Percentiles rank a stretch among this genome's conserved stretches.
phyloP scores from a whole-genome alignment of 441 rosid species.

The Jatropha podagrica region DNA sequence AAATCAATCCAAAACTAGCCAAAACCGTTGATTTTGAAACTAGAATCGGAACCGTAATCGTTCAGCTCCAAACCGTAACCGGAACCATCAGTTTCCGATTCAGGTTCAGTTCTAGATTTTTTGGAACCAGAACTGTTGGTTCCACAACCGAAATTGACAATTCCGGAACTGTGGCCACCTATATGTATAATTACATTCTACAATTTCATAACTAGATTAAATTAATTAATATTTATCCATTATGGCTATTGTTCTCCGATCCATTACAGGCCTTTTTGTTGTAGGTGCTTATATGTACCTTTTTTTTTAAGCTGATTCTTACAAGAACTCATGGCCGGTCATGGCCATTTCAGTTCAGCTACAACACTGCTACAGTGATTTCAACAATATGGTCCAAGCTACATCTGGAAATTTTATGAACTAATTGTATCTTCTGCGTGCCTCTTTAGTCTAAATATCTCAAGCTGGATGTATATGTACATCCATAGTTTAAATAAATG shows the following conservation, averaged over 20 bases:
- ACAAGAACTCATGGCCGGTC: not conserved
- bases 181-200: too few relatives aligned
- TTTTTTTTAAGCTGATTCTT: not conserved
- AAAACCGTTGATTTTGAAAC: too few relatives aligned
- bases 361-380: not conserved
- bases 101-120: too few relatives aligned
- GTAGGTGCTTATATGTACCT: not conserved
- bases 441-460: not conserved
- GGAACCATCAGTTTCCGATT: too few relatives aligned
- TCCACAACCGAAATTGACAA: too few relatives aligned
- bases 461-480: not conserved
- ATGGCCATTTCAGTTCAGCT: not conserved
- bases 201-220: too few relatives aligned
- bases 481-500: not conserved
- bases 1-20: too few relatives aligned
- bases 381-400: not conserved
- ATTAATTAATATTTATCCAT: too few relatives aligned
- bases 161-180: too few relatives aligned
- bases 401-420: not conserved
- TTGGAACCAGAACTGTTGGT: too few relatives aligned
- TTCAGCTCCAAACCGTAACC: too few relatives aligned
- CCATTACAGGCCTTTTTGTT: not conserved
- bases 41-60: too few relatives aligned
- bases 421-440: not conserved
- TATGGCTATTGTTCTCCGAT: not conserved